A percentile compares a stretch with the other conserved stretches of the same genome.
phyloP scores from a whole-genome alignment of 257 asterid genomes.

The Przewalskia tangutica region DNA sequence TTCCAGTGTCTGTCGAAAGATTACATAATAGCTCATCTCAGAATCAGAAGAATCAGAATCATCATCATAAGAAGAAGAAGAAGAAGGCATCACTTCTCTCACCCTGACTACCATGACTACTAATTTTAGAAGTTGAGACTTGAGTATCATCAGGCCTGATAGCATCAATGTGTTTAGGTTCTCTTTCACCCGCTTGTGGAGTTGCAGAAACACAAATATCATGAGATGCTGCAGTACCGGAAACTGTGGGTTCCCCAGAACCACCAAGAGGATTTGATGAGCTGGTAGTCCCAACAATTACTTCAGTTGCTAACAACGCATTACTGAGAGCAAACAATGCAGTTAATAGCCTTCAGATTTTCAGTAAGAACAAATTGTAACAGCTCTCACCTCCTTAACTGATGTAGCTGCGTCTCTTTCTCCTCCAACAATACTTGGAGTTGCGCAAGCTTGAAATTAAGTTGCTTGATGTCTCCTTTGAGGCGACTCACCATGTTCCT shows the following conservation, averaged over 20 bases:
- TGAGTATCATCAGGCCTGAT: slow-evolving; percentile 22
- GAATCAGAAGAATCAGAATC: not conserved
- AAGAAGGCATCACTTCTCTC: slow-evolving; percentile 22
- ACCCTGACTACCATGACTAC: slow-evolving; percentile 22
- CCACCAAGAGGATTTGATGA: slow-evolving; percentile 16
- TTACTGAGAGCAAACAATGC: slow-evolving; percentile 24
- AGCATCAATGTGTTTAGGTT: slow-evolving; percentile 21
- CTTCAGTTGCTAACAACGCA: slow-evolving; percentile 16
- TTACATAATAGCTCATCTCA: slow-evolving; percentile 14
- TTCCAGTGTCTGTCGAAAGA: slow-evolving; percentile 37
- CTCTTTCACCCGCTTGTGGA: slow-evolving; percentile 28
- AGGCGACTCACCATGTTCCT: slow-evolving; percentile 58
- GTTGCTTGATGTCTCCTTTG: slow-evolving; percentile 73
- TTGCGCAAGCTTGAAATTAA: slow-evolving; percentile 60
- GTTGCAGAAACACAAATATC: slow-evolving; percentile 23
- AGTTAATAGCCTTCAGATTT: slow-evolving; percentile 10
- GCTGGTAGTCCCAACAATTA: slow-evolving; percentile 11
- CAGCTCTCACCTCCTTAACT: slow-evolving; percentile 43
- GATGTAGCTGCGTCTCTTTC: slow-evolving; percentile 50
- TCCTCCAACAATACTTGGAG: slow-evolving; percentile 60
- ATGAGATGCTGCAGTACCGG: slow-evolving; percentile 16
- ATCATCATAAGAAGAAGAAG: slow-evolving; percentile 10
- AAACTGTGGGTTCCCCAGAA: slow-evolving; percentile 28
- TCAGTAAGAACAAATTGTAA: slow-evolving; percentile 8
- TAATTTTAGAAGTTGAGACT: slow-evolving; percentile 24